Evolutionary conservation across 441 rosid genomes (phyloP).

Genomic region (Capsella rubella): DNA sequence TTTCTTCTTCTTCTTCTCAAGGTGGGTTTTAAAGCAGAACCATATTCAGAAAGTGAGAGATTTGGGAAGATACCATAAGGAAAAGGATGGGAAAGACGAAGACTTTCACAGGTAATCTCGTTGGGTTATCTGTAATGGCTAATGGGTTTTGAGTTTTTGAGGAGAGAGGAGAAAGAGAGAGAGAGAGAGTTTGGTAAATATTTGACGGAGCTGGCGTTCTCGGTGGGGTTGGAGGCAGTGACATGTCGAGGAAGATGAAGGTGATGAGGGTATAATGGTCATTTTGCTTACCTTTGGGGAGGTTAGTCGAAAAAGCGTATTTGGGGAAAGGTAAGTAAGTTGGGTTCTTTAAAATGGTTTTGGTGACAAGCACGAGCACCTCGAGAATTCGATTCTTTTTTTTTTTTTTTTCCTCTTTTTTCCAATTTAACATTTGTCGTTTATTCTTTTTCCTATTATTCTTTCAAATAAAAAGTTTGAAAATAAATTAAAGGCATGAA

Average conservation of each 20-base stretch:
- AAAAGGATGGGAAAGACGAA: conserved; percentile 28
- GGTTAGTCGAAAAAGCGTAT: conserved; percentile 32
- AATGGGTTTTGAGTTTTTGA: conserved; percentile 33
- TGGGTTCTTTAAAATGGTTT: conserved; percentile 37
- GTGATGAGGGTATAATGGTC: conserved; percentile 37
- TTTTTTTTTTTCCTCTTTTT: background rate
- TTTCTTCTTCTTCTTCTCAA: background rate
- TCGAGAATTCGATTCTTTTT: conserved; percentile 16
- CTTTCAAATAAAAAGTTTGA: too few species aligned
- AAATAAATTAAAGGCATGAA: too few species aligned
- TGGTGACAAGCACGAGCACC: conserved; percentile 41
- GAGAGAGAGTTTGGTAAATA: conserved; percentile 30
- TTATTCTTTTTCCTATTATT: background rate
- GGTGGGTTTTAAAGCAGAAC: conserved; percentile 46
- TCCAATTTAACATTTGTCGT: background rate
- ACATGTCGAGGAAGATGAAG: conserved; percentile 41
- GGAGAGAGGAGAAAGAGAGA: conserved; percentile 22
- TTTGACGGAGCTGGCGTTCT: conserved; percentile 34
- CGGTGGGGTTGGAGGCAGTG: conserved; percentile 46
- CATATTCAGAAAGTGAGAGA: conserved; percentile 48
- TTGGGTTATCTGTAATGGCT: conserved; percentile 12
- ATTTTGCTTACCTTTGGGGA: background rate
- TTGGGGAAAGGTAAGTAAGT: conserved; percentile 35
- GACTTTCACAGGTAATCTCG: conserved; percentile 42
- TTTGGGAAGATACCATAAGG: conserved; percentile 19